Percentiles rank a stretch among this genome's conserved stretches.
Evolutionary conservation across 2,329 filamentous ascomycete species (phyloP).

Genomic region (Erysiphe pisi): DNA sequence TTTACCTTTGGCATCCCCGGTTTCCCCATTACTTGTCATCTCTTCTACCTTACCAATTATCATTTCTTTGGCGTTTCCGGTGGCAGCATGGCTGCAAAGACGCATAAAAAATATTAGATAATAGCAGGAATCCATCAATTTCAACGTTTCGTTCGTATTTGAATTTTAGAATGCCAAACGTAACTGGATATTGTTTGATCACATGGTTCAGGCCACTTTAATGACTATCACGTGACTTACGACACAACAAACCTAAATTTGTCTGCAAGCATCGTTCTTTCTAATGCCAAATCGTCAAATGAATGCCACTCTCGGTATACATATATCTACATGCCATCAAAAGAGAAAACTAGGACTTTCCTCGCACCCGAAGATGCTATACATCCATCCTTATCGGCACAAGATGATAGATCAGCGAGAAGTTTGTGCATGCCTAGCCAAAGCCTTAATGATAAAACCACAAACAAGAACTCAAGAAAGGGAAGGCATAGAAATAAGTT

Average conservation of each 20-base stretch:
- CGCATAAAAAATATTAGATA: conserved; percentile 23
- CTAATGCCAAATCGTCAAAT: too few species aligned
- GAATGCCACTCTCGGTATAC: too few species aligned
- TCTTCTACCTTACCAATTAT: conserved; percentile 13
- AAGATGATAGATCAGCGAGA: conserved; percentile 41
- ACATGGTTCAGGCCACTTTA: too few species aligned
- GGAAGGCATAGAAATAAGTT: conserved; percentile 34
- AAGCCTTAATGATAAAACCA: conserved; percentile 30
- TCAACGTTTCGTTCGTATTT: background rate
- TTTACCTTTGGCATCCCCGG: conserved; percentile 4
- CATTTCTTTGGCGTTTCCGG: conserved; percentile 12
- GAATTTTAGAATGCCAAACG: too few species aligned
- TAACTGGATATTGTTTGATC: too few species aligned
- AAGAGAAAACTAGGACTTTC: conserved; percentile 38
- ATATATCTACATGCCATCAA: too few species aligned
- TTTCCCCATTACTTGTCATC: conserved; percentile 20
- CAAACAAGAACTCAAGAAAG: conserved; percentile 30
- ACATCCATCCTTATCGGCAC: conserved; percentile 51
- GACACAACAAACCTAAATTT: too few species aligned
- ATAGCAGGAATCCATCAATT: conserved; percentile 19
- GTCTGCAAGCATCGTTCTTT: too few species aligned
- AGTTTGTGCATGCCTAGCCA: conserved; percentile 37
- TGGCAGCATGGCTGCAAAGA: background rate
- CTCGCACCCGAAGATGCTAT: conserved; percentile 81
- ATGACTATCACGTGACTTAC: too few species aligned